Evolutionary conservation across 352 stramenopile species (phyloP).

Genomic region (Globisporangium sylvaticum): DNA sequence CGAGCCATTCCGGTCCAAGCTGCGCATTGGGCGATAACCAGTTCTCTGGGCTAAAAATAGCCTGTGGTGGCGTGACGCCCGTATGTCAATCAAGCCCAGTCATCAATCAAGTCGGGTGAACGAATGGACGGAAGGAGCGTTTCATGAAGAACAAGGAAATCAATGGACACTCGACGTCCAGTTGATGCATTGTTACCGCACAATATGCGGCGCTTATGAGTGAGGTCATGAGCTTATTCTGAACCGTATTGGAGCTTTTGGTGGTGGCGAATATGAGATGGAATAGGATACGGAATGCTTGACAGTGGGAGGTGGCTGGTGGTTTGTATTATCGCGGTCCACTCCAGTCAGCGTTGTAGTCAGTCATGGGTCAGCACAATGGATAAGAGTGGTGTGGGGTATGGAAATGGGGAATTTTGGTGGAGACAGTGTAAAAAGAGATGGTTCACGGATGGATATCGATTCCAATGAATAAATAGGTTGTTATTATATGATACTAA

Average conservation of each 20-base stretch:
- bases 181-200: neutral
- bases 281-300: neutral
- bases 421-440: neutral
- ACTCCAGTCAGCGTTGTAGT: neutral
- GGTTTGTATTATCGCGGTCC: neutral
- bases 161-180: neutral
- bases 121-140: neutral
- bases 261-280: neutral
- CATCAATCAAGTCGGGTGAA: neutral
- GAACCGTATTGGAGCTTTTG: too few species aligned
- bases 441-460: neutral
- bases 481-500: conserved; percentile 6
- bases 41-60: neutral
- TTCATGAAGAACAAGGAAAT: neutral
- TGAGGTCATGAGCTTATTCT: too few species aligned
- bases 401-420: neutral
- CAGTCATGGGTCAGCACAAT: neutral
- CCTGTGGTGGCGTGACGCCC: neutral
- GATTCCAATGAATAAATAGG: conserved; percentile 15
- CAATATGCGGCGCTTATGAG: neutral
- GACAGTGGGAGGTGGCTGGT: neutral
- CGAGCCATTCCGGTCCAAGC: conserved; percentile 38
- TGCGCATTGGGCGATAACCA: conserved; percentile 6
- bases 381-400: neutral
- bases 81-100: neutral